Evolutionary conservation across 108 stramenopile species (phyloP).

Genomic region (Nannochloropsis salina): DNA sequence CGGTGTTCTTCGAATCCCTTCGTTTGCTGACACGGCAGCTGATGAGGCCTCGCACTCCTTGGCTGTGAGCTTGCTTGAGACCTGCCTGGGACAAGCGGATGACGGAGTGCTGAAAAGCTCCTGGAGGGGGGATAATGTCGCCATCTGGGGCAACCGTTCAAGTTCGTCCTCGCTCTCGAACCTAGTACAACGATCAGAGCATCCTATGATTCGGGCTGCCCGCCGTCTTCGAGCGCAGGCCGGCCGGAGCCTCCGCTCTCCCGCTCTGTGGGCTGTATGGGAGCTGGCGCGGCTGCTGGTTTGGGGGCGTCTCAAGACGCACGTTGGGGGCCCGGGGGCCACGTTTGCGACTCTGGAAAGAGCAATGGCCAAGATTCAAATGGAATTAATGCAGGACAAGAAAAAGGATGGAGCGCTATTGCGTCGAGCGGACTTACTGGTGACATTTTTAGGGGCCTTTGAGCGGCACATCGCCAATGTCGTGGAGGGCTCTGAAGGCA

Average conservation of each 20-base stretch:
- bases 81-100: neutral
- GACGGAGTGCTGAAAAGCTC: neutral
- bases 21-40: neutral
- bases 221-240: conserved; percentile 2
- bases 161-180: neutral
- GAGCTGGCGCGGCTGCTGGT: neutral
- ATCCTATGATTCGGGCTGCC: neutral
- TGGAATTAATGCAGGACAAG: neutral
- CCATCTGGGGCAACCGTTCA: too few relatives aligned
- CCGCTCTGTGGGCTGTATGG: neutral
- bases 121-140: neutral
- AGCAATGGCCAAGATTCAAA: neutral
- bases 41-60: neutral
- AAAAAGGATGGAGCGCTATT: neutral
- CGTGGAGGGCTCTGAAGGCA: neutral
- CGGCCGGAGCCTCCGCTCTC: neutral
- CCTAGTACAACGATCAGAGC: neutral
- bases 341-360: neutral
- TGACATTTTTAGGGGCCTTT: conserved; percentile 6
- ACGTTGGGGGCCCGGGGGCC: neutral
- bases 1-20: neutral
- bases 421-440: neutral
- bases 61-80: neutral
- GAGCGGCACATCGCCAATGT: neutral
- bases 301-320: neutral